Percentiles rank a stretch among this genome's conserved stretches.
phyloP scores from a whole-genome alignment of 2,329 filamentous ascomycete genomes.

The Colletotrichum orchidophilum region DNA sequence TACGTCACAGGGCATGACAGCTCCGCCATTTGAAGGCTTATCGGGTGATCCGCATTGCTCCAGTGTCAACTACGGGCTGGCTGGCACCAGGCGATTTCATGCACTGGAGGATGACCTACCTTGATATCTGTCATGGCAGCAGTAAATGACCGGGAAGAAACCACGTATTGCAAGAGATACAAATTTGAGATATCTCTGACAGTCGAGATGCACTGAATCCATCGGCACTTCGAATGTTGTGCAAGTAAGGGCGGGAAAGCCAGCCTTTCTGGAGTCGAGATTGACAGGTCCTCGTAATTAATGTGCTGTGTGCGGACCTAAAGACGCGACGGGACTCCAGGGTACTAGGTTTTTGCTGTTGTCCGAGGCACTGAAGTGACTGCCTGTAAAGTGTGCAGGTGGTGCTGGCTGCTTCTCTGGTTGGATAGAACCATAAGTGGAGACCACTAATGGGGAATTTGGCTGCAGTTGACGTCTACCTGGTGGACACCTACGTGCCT shows the following conservation, averaged over 20 bases:
- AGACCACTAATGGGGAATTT: neutral
- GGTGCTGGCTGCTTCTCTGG: constrained; percentile 4
- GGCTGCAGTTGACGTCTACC: neutral
- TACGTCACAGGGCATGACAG: constrained; percentile 19
- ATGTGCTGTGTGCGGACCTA: no score
- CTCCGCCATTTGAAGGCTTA: constrained; percentile 14
- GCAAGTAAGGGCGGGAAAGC: neutral
- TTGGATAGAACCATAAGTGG: constrained; percentile 17
- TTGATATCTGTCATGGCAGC: neutral
- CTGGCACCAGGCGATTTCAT: neutral
- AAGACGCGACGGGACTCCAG: neutral
- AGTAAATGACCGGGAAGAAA: neutral
- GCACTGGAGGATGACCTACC: neutral
- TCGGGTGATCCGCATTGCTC: neutral
- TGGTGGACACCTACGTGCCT: neutral
- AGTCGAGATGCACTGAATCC: neutral
- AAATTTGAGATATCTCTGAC: neutral
- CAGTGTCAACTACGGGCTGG: neutral
- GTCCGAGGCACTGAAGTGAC: neutral
- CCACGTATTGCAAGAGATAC: neutral
- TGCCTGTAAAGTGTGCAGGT: constrained; percentile 23
- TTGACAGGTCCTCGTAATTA: no score
- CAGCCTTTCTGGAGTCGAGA: no score
- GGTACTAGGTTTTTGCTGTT: neutral
- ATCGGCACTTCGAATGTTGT: neutral